Percentiles rank a stretch among this genome's conserved stretches.
phyloP scores from a whole-genome alignment of 2,329 filamentous ascomycete species.

The Fusarium citri region DNA sequence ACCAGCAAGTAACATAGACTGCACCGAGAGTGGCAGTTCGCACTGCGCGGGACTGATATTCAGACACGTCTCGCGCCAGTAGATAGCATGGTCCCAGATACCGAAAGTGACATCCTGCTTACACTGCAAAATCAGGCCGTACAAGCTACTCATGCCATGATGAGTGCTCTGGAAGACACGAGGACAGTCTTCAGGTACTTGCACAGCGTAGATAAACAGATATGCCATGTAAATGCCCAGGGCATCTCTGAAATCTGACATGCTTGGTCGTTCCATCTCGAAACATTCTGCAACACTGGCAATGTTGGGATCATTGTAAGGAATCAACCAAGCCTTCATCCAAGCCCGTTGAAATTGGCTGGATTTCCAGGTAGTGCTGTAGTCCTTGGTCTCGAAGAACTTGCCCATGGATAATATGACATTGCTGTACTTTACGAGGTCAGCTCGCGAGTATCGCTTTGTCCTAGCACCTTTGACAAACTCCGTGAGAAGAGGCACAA shows the following conservation, averaged over 20 bases:
- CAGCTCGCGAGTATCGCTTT: constrained; percentile 15
- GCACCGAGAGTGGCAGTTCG: constrained; percentile 30
- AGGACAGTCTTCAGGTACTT: constrained; percentile 30
- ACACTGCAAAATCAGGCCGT: constrained; percentile 31
- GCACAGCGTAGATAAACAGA: constrained; percentile 33
- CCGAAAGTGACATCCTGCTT: constrained; percentile 34
- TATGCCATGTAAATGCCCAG: constrained; percentile 32
- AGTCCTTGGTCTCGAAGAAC: constrained; percentile 38
- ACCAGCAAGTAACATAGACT: constrained; percentile 34
- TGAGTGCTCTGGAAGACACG: constrained; percentile 39
- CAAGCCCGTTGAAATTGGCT: constrained; percentile 2
- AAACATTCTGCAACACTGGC: constrained; percentile 23
- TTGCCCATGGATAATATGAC: constrained; percentile 33
- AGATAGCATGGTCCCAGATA: constrained; percentile 39
- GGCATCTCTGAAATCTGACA: constrained; percentile 27
- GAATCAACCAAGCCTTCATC: constrained; percentile 28
- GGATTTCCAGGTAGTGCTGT: constrained; percentile 31
- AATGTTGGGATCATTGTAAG: constrained; percentile 31
- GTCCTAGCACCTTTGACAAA: constrained; percentile 37
- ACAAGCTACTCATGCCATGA: constrained; percentile 38
- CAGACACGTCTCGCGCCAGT: constrained; percentile 37
- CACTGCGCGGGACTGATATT: constrained; percentile 37
- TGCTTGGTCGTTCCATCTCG: constrained; percentile 32
- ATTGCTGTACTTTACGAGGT: constrained; percentile 37
- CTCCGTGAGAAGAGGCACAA: constrained; percentile 32